Evolutionary conservation across 176 grass and related monocot species (phyloP).

Genomic region (Phragmites australis): DNA sequence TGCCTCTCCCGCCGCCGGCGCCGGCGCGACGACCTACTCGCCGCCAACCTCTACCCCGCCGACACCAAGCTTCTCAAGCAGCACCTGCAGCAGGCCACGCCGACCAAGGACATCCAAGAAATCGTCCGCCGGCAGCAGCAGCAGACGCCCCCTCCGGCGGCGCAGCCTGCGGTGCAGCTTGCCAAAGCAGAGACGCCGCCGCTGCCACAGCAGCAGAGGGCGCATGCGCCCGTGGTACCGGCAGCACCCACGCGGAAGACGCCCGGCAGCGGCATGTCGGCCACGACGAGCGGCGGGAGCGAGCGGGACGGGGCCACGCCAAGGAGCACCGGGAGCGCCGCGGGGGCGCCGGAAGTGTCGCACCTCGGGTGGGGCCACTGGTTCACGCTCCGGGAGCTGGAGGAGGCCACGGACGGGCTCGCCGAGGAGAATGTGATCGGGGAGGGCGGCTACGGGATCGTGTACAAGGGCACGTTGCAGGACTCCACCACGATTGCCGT

Average conservation of each 20-base stretch:
- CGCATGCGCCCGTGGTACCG: constrained; percentile 39
- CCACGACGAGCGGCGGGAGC: constrained; percentile 78
- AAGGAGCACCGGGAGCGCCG: constrained; percentile 42
- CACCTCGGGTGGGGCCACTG: constrained; percentile 95
- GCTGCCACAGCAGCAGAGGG: constrained; percentile 34
- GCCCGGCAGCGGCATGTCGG: constrained; percentile 44
- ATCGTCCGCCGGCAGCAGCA: constrained; percentile 58
- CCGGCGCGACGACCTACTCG: constrained; percentile 39
- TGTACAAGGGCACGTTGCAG: constrained; percentile 68
- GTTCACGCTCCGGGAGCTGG: constrained; percentile 90
- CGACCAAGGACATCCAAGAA: constrained; percentile 83
- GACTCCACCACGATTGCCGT: constrained; percentile 74
- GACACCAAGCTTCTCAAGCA: constrained; percentile 73
- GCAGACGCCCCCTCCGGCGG: constrained; percentile 28
- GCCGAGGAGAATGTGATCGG: constrained; percentile 94
- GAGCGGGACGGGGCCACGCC: constrained; percentile 36
- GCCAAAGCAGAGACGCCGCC: constrained; percentile 54
- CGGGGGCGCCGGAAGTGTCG: constrained; percentile 66
- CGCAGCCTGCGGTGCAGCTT: constrained; percentile 44
- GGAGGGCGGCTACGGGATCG: constrained; percentile 93
- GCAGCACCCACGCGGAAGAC: constrained; percentile 39
- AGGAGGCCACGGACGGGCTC: constrained; percentile 74
- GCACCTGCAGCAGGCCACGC: constrained; percentile 59
- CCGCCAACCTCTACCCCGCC: constrained; percentile 29
- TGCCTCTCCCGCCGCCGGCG: constrained; percentile 75